Evolutionary conservation across 1,284 basidiomycete genomes (phyloP), one percentile per base, ranked within the genome.

Genomic region (Pisolithus thermaeus): DNA sequence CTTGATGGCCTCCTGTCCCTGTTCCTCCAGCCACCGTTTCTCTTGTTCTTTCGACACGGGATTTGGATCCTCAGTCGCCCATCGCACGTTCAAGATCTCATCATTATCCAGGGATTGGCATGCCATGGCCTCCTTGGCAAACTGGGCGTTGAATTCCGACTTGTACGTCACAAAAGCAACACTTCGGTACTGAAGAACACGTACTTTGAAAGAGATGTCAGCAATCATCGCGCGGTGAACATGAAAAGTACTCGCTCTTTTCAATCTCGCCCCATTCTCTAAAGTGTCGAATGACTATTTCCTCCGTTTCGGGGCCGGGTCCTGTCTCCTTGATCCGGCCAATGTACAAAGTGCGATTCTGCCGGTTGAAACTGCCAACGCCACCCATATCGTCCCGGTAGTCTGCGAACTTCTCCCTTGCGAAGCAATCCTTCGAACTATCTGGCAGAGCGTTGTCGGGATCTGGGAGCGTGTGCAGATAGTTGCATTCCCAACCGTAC

Each of bases 321-420:
- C 91, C 91, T 2, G 87, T 92, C 74, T 97, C 94, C 66, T 89
- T 90, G 58, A 99, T 93, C 56, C 93, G 80, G 2, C 94, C 96
- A 43, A 99, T 84, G 67, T 99, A 99, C 18, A 99, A 69, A 40
- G 97, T 99, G 54, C 95, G 76, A 68, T 99, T 99, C 67, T 93
- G 84, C 40, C 94, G 76, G 63, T 88, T 90, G 72, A 99, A 97
- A 51, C 90, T 92, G 20, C 96, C 96, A 23, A 98, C 96, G 68
- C 96, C 96, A 60, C 96, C 97, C 96, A 99, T 99, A 70, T 99
- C 97, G 68, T 99, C 96, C 58, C 96, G 78, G 72, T 98, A 99
- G 68, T 95, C 93, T 1, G 94, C 78, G 69, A 97, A 97, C 73
- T 98, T 98, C 74, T 97, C 94, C 50, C 96, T 79, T 0, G 93